Base-by-base conservation (phyloP, 805 yeast species). In the Candida pseudofarinosa region DNA sequence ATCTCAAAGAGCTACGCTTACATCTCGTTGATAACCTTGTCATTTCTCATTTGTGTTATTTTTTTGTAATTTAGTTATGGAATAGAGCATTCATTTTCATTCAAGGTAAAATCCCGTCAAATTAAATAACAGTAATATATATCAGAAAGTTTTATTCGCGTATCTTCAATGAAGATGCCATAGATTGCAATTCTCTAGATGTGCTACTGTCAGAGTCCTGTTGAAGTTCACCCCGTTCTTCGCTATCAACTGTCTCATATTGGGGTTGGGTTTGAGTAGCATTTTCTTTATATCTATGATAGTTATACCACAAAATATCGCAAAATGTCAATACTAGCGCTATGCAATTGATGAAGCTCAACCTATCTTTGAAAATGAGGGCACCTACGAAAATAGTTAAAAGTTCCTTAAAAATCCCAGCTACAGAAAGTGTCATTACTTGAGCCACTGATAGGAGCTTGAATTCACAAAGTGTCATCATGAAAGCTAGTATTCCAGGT, bases 361-460 rank as follows among this genome's bases (percentile, higher is more conserved):
- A 69, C 32, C 63, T 61, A 60, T 93, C 99, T 33, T 84, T 83
- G 60, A 88, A 87, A 1, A 90, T 71, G 4, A 88, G 48, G 26
- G 76, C 64, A 44, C 91, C 80, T 3, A 82, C 68, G 1, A 83
- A 73, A 32, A 93, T 88, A 0, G 99, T 93, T 37, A 90, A 68
- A 13, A 93, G 71, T 60, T 93, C 99, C 59, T 93, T 93, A 60
- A 91, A 86, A 14, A 93, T 86, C 1, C 99, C 99, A 0, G 95
- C 95, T 35, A 93, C 79, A 4, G 95, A 83, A 23, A 93, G 65
- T 0, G 99, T 90, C 36, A 90, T 72, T 12, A 93, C 88, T 43
- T 88, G 85, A 0, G 97, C 86, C 35, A 83, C 79, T 42, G 85
- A 83, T 40, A 93, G 73, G 5, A 93, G 78, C 43, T 85, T 81